phyloP scores from a whole-genome alignment of 2,329 filamentous ascomycete genomes.

The Chrysoporthe austroafricana region DNA sequence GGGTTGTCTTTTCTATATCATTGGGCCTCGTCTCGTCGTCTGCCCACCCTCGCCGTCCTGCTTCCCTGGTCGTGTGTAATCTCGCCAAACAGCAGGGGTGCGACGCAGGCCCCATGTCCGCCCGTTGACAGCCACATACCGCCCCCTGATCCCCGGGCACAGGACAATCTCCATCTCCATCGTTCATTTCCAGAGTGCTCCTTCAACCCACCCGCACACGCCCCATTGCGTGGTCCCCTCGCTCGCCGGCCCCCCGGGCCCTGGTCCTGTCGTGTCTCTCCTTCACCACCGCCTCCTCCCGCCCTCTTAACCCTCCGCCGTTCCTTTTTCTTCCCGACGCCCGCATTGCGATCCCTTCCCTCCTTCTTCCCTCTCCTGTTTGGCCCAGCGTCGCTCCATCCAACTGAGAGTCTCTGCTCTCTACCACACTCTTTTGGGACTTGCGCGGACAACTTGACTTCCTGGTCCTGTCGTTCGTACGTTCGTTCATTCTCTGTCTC shows the following conservation, averaged over 20 bases:
- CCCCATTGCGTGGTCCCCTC: constrained; percentile 19
- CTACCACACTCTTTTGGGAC: constrained; percentile 59
- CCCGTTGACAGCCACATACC: constrained; percentile 27
- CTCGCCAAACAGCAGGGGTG: constrained; percentile 31
- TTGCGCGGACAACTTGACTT: constrained; percentile 28
- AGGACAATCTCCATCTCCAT: constrained; percentile 28
- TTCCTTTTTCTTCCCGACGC: constrained; percentile 33
- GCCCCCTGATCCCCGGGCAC: constrained; percentile 25
- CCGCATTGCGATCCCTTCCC: constrained; percentile 30
- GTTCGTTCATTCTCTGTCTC: constrained; percentile 26
- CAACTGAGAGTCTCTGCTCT: constrained; percentile 59
- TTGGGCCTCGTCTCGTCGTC: not conserved
- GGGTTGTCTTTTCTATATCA: constrained; percentile 5
- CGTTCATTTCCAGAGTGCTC: constrained; percentile 28
- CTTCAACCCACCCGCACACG: constrained; percentile 23
- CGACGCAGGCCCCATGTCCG: constrained; percentile 7
- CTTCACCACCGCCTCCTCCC: not conserved
- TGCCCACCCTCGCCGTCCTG: constrained; percentile 9
- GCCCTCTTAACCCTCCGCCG: constrained; percentile 23
- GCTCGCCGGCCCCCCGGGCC: constrained; percentile 17
- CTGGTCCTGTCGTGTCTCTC: constrained; percentile 14
- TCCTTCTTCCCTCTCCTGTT: constrained; percentile 32
- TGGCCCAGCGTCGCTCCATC: constrained; percentile 44
- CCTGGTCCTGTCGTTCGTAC: constrained; percentile 22
- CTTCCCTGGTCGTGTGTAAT: constrained; percentile 31